Conservation (phyloP, 78 protist genomes). For the Monosiga brevicollis region DNA sequence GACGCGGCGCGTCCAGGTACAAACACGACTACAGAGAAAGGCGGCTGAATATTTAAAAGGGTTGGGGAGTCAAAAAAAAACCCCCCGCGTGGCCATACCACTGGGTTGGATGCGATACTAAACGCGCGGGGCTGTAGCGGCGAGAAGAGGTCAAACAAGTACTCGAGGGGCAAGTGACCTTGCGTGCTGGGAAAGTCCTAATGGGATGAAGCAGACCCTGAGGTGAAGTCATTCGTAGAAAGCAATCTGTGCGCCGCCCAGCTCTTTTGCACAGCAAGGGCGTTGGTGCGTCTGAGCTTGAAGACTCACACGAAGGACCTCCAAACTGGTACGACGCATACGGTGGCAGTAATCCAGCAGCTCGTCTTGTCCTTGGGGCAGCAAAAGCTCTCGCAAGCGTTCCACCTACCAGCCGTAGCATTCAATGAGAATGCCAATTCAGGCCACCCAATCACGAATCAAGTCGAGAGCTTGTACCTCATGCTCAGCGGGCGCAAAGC, state of each 20-base stretch:
- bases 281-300: neutral
- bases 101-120: conserved; percentile 29
- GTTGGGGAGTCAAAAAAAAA: too few relatives aligned
- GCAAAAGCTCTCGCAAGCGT: conserved; percentile 10
- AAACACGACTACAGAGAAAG: neutral
- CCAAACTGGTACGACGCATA: neutral
- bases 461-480: neutral
- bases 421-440: neutral
- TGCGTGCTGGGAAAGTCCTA: conserved; percentile 31
- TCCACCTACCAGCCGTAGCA: neutral
- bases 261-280: neutral
- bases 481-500: conserved; percentile 4
- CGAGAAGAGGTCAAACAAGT: conserved; percentile 14
- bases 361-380: conserved; percentile 6
- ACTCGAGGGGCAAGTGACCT: conserved; percentile 14
- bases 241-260: neutral
- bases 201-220: neutral
- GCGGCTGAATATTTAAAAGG: neutral
- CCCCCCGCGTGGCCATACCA: neutral
- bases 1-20: neutral
- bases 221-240: conserved; percentile 1
- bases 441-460: neutral
- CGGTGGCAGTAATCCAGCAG: neutral
- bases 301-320: neutral
- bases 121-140: conserved; percentile 27